Evolutionary conservation across 176 grass and related monocot species (phyloP), one percentile per base, ranked within the genome.

Genomic region (Carex myosuroides): DNA sequence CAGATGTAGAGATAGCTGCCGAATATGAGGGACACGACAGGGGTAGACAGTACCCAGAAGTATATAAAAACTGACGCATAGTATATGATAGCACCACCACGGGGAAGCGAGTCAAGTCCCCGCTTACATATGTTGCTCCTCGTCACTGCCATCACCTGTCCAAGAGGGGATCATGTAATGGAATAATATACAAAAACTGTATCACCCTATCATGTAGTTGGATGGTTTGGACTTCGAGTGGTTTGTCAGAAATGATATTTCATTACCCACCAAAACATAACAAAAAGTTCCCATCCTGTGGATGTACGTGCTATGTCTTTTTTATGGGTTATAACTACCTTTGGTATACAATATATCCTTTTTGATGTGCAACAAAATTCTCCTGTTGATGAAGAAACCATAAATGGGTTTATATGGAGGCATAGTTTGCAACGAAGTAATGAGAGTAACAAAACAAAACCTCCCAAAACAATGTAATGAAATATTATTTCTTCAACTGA

Each of bases 11-110:
- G 52, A 91, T 99, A 99, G 87, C 89, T 99, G 41, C 97, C 93
- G 57, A 99, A 99, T 55, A 99, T 87, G 65, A 99, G 58, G 5
- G 93, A 99, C 37, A 99, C 97, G 3, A 99, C 78, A 18, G 97
- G 97, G n/a, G 97, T 99, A 6, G 97, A 99, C 50, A 99, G 79
- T 37, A 99, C 97, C 93, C 97, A 99, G 74, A 99, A 99, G 65
- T 96, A 99, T 14, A 91, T 79, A 80, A 99, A 99, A 57, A 99
- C 91, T 2, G 88, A 99, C 6, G 83, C 87, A 2, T 99, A 99
- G 72, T 99, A 99, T 59, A 99, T 99, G 64, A 96, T 92, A 57
- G 97, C 91, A 29, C 89, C 91, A 83, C 97, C 90, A 2, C 97
- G 85, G 54, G 93, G 91, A 72, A 99, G 93, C 39, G 90, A 92